phyloP scores from a whole-genome alignment of 495 filamentous ascomycete species.

The Annulohypoxylon moriforme region DNA sequence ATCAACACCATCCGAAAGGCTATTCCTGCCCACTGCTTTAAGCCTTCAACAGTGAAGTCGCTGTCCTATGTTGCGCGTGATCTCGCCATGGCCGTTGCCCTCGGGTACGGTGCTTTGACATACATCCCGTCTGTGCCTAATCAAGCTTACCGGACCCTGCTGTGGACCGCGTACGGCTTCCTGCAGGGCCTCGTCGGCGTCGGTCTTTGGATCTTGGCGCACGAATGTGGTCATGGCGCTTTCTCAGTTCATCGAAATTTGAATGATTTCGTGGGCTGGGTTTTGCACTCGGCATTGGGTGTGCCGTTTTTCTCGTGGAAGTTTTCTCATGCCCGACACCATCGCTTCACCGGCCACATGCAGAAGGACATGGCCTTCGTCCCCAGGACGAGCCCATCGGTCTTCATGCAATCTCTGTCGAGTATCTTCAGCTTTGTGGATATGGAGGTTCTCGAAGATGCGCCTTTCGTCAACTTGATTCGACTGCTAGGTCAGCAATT shows the following conservation, averaged over 20 bases:
- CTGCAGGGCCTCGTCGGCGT: conserved; percentile 74
- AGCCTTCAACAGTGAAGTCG: conserved; percentile 66
- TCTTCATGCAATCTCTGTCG: conserved; percentile 52
- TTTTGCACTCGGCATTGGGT: conserved; percentile 71
- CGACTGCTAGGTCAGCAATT: conserved; percentile 64
- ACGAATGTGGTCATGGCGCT: conserved; percentile 78
- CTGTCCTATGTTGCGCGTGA: conserved; percentile 72
- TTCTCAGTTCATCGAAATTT: conserved; percentile 71
- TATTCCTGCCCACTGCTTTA: conserved; percentile 75
- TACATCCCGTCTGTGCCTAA: conserved; percentile 63
- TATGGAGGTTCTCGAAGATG: conserved; percentile 65
- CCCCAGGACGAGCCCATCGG: conserved; percentile 56
- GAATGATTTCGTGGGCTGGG: conserved; percentile 76
- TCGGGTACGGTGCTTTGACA: conserved; percentile 66
- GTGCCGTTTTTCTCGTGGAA: conserved; percentile 84
- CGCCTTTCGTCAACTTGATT: conserved; percentile 63
- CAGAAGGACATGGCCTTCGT: conserved; percentile 71
- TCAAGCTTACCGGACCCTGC: conserved; percentile 56
- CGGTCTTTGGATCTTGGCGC: conserved; percentile 77
- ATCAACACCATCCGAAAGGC: conserved; percentile 76
- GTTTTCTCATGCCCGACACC: conserved; percentile 78
- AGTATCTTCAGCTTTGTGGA: conserved; percentile 49
- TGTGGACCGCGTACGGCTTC: conserved; percentile 71
- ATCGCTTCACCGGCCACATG: conserved; percentile 71
- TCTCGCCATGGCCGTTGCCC: conserved; percentile 60